Conservation (phyloP, 2,329 filamentous ascomycete species). For the Periconia digitata region DNA sequence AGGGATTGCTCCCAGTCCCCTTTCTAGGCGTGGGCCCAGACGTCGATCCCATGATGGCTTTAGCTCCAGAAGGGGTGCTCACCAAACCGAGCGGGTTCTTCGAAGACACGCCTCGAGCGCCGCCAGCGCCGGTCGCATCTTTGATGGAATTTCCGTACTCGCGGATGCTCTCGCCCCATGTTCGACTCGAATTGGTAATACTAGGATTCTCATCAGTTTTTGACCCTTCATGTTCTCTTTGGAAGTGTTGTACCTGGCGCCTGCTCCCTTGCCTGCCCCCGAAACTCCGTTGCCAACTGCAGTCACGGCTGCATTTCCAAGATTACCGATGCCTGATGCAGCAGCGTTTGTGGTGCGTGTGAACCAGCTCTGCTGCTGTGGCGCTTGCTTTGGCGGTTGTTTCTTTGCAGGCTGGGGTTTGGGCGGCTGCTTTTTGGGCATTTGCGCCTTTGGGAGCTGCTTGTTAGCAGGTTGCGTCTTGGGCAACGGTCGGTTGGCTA, state of each 20-base stretch:
- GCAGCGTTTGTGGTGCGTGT: slow-evolving; percentile 47
- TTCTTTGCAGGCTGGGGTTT: slow-evolving; percentile 13
- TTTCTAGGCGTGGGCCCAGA: slow-evolving; percentile 28
- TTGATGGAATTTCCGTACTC: slow-evolving; percentile 55
- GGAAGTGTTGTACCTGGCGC: slow-evolving; percentile 35
- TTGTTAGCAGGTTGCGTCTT: slow-evolving; percentile 17
- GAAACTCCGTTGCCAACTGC: slow-evolving; percentile 51
- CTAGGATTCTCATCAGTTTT: neutral
- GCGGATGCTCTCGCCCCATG: slow-evolving; percentile 52
- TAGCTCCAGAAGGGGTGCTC: slow-evolving; percentile 33
- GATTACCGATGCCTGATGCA: slow-evolving; percentile 48
- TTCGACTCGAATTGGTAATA: slow-evolving; percentile 48
- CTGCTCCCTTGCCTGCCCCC: slow-evolving; percentile 49
- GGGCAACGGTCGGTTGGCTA: slow-evolving; percentile 8
- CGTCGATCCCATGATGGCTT: slow-evolving; percentile 25
- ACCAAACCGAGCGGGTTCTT: slow-evolving; percentile 50
- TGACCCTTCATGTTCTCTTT: neutral
- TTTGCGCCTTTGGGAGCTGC: slow-evolving; percentile 8
- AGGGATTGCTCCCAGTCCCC: slow-evolving; percentile 44
- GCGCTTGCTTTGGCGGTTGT: slow-evolving; percentile 15
- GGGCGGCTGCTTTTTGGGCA: slow-evolving; percentile 8
- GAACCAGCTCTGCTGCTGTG: slow-evolving; percentile 49
- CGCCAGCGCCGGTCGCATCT: slow-evolving; percentile 49
- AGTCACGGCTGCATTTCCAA: slow-evolving; percentile 46
- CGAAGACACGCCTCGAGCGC: slow-evolving; percentile 47